Conservation (phyloP, 208 protist species). For the Crithidia bombi region DNA sequence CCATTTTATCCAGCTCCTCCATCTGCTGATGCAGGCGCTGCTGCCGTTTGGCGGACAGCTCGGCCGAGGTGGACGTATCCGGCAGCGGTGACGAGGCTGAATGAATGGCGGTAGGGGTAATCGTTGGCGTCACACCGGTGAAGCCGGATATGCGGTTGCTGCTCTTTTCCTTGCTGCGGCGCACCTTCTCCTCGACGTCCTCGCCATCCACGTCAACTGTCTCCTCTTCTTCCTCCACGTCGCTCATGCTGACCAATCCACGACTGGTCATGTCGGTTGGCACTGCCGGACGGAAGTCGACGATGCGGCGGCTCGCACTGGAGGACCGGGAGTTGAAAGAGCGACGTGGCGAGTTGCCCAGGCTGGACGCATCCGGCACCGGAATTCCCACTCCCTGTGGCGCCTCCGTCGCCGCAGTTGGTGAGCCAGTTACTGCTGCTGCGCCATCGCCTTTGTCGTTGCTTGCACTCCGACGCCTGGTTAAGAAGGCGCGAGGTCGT, state of each 20-base stretch:
- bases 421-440: background rate
- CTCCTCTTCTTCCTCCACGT: constrained; percentile 12
- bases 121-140: constrained; percentile 2
- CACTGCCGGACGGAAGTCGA: constrained; percentile 14
- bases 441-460: background rate
- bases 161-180: constrained; percentile 8
- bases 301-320: constrained; percentile 30
- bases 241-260: constrained; percentile 4
- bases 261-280: constrained; percentile 16
- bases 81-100: constrained; percentile 16
- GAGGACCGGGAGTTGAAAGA: constrained; percentile 29
- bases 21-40: constrained; percentile 22
- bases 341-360: constrained; percentile 25
- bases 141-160: background rate
- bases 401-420: background rate
- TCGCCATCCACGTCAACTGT: background rate
- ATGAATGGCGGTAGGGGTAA: constrained; percentile 11
- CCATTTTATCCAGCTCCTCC: constrained; percentile 33
- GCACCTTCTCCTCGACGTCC: background rate
- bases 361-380: constrained; percentile 12
- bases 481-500: constrained; percentile 18
- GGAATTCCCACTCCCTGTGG: constrained; percentile 23
- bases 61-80: constrained; percentile 10
- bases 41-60: constrained; percentile 18
- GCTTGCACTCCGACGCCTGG: background rate